phyloP scores from a whole-genome alignment of 78 protist genomes.

The Protostelium mycophagum region DNA sequence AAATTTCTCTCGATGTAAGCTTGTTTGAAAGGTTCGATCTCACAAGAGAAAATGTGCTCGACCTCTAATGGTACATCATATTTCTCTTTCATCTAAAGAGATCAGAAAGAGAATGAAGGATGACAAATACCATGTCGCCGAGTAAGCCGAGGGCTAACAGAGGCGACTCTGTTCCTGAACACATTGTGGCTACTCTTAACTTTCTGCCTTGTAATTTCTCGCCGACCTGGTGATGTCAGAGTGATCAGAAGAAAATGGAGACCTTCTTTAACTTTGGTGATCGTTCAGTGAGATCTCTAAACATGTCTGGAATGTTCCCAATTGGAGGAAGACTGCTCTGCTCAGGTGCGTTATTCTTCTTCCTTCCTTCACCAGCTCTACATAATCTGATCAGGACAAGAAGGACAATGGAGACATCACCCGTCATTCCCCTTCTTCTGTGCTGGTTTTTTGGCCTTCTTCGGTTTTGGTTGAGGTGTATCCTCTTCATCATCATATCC shows the following conservation, averaged over 20 bases:
- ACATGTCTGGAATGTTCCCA: background rate
- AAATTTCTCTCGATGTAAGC: background rate
- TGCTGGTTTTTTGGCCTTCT: too few species aligned
- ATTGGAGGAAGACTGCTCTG: background rate
- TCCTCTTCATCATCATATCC: too few species aligned
- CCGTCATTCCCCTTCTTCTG: too few species aligned
- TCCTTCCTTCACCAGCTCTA: background rate
- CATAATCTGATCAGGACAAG: too few species aligned
- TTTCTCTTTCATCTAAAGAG: background rate
- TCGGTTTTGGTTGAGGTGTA: too few species aligned
- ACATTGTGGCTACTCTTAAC: background rate
- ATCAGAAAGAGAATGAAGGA: background rate
- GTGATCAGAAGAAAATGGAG: background rate
- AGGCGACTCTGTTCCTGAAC: background rate
- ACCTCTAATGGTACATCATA: background rate
- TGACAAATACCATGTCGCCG: background rate
- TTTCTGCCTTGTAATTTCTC: background rate
- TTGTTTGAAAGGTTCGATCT: background rate
- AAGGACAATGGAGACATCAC: too few species aligned
- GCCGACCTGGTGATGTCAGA: background rate
- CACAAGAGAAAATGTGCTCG: background rate
- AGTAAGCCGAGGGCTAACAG: background rate
- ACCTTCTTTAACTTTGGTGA: background rate
- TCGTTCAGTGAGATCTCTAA: background rate
- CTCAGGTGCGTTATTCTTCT: background rate